phyloP scores from a whole-genome alignment of 2,329 filamentous ascomycete species.

The Claviceps sp. region DNA sequence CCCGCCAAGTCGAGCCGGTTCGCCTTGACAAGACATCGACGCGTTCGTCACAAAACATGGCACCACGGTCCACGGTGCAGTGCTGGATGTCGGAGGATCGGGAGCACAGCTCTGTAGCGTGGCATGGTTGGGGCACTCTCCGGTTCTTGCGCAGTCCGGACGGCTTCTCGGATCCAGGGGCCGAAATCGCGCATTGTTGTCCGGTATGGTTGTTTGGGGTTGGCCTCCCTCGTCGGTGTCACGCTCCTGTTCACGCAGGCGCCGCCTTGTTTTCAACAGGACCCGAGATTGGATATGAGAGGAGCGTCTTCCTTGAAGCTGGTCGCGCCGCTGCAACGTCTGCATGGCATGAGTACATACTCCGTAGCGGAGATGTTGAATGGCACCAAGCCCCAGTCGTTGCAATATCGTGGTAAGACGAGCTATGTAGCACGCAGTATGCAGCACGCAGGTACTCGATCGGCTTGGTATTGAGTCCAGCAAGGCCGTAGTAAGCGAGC shows the following conservation, averaged over 20 bases:
- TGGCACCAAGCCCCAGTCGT: constrained; percentile 1
- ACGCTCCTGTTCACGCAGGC: not conserved
- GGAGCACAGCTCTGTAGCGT: not conserved
- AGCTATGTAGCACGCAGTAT: not conserved
- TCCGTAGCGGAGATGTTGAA: constrained; percentile 2
- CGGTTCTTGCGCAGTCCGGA: not conserved
- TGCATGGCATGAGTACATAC: constrained; percentile 2
- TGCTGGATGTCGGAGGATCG: not conserved
- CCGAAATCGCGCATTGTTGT: not conserved
- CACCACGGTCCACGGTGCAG: not conserved
- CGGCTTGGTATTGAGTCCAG: not conserved
- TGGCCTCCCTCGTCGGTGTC: not conserved
- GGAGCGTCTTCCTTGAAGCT: not conserved
- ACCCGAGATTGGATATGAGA: not conserved
- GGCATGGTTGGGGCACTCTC: not conserved
- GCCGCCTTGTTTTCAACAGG: not conserved
- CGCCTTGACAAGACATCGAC: not conserved
- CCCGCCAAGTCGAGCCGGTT: not conserved
- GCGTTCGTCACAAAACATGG: not conserved
- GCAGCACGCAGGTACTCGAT: not conserved
- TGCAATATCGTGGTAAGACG: not conserved
- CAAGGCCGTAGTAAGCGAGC: not conserved
- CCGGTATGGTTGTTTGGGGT: not conserved
- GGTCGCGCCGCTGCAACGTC: constrained; percentile 1
- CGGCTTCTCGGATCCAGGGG: not conserved